Conservation (phyloP, 768 basidiomycete genomes). For the Suillus lakei region DNA sequence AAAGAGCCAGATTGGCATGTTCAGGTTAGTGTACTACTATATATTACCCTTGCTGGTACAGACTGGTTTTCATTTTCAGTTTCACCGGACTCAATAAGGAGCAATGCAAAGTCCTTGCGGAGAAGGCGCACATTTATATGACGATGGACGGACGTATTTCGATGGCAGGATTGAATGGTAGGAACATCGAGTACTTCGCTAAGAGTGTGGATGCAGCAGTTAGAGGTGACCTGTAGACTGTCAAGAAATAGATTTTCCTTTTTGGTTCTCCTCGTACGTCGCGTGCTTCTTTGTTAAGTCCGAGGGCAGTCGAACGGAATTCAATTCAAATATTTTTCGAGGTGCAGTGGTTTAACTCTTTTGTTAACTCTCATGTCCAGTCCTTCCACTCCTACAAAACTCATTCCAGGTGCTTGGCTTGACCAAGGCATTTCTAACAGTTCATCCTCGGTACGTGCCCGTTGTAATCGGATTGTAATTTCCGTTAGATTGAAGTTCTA, state of each 20-base stretch:
- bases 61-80: slow-evolving; percentile 40
- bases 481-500: not conserved
- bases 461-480: not conserved
- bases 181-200: slow-evolving; percentile 91
- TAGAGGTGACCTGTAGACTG: slow-evolving; percentile 67
- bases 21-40: slow-evolving; percentile 62
- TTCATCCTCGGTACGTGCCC: not conserved
- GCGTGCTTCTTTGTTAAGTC: slow-evolving; percentile 14
- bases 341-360: not conserved
- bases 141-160: slow-evolving; percentile 93
- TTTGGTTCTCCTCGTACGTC: slow-evolving; percentile 28
- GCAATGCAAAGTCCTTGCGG: slow-evolving; percentile 82
- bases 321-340: not conserved
- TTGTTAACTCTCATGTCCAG: slow-evolving; percentile 22
- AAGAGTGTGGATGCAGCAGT: slow-evolving; percentile 85
- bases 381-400: slow-evolving; percentile 19
- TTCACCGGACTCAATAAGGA: slow-evolving; percentile 84
- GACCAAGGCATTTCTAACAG: slow-evolving; percentile 4
- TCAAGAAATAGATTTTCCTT: slow-evolving; percentile 25
- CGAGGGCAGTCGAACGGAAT: slow-evolving; percentile 8
- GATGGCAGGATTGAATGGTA: slow-evolving; percentile 87
- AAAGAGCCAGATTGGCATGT: slow-evolving; percentile 97
- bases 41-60: slow-evolving; percentile 7
- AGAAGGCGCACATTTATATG: slow-evolving; percentile 93
- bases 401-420: slow-evolving; percentile 30